Evolutionary conservation across 129 eudicot genomes (phyloP), one percentile per base, ranked within the genome.

Genomic region (Apium graveolens): DNA sequence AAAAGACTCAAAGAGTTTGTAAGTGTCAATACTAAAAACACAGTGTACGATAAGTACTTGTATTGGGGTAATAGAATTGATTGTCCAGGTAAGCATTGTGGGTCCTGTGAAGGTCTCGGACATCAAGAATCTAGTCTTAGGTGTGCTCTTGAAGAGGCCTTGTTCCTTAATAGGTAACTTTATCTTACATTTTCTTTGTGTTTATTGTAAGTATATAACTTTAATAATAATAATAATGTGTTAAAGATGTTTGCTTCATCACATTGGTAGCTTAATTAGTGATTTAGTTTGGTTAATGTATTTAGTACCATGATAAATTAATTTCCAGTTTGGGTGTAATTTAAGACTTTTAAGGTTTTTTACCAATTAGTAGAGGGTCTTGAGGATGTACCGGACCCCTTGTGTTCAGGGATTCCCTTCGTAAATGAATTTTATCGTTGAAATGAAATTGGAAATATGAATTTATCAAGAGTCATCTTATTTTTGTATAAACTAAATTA

Each of bases 61-160:
- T 95, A 90, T 72, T 95, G 99, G 99, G 97, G 99, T 8, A 74
- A 80, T 76, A 84, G 87, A 87, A 91, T 95, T 53, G 99, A 95
- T 77, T 95, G 99, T 48, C 99, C 97, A 8, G 99, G 99, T 8
- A 95, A 95, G 44, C 94, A 95, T 72, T 95, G 99, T 55, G 90
- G 91, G 2, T 84, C 92, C n/a, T 95, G 99, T 49, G 97, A 77
- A 21, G 99, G 99, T 51, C 79, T 95, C 43, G 99, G 99, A 55
- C 99, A 95, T 83, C 99, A 95, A 78, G 99, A 95, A 55, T 95
- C 99, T 32, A 95, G 99, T 84, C 96, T 95, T 78, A 87, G 99
- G 74, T 95, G 99, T 82, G 99, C 99, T 66, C 97, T 95, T 74
- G 97, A 95, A 87, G 99, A 95, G 78, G 99, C 99, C 60, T 70